Percentiles rank a stretch among this genome's conserved stretches.
Conservation (phyloP, 1,284 basidiomycete species). For the Filobasidium uniguttulatum region DNA sequence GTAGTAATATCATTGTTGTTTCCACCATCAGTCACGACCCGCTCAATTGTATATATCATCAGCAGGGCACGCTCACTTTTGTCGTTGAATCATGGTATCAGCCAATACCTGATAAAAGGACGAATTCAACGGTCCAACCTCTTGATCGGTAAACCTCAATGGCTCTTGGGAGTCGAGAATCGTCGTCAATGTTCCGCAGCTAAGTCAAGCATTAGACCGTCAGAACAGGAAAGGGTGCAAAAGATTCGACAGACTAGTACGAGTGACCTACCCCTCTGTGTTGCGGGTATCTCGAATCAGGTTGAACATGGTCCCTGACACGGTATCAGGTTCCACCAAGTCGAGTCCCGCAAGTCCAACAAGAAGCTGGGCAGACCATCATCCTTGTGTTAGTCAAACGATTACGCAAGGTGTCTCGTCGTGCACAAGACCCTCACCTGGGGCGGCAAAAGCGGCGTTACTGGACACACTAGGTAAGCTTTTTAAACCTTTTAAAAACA, state of each 20-base stretch:
- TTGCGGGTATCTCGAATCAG: background rate
- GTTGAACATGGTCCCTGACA: background rate
- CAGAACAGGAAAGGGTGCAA: background rate
- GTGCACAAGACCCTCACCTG: constrained; percentile 4
- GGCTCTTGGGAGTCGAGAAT: background rate
- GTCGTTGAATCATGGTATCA: background rate
- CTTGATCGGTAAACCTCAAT: background rate
- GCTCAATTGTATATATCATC: no score
- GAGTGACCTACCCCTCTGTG: background rate
- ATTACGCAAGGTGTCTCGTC: constrained; percentile 2
- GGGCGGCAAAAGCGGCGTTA: no score
- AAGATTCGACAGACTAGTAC: background rate
- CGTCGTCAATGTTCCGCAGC: no score
- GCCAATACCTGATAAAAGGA: background rate
- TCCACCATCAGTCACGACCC: no score
- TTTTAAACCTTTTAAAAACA: no score
- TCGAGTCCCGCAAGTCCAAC: background rate
- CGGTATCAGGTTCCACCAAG: background rate
- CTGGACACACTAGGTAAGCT: background rate
- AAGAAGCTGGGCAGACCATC: background rate
- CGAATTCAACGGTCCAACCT: background rate
- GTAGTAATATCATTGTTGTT: no score
- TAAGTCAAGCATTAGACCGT: background rate
- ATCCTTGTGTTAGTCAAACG: background rate
- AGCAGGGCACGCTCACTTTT: no score